phyloP scores from a whole-genome alignment of 352 stramenopile species.

The Stephanocyclus meneghinianus region DNA sequence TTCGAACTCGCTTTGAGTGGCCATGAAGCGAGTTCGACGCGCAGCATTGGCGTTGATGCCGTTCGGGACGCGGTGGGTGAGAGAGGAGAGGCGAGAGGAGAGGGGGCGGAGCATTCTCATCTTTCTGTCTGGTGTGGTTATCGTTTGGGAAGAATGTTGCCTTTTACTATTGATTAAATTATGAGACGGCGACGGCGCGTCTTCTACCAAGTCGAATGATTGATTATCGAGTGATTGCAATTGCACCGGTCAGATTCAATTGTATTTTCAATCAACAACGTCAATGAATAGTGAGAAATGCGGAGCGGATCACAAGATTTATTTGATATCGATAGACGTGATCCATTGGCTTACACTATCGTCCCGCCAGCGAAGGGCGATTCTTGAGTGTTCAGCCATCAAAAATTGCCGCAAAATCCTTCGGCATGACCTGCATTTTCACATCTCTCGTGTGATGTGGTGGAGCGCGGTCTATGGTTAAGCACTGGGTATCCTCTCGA shows the following conservation, averaged over 20 bases:
- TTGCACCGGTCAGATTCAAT: background rate
- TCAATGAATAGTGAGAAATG: background rate
- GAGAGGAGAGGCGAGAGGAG: conserved; percentile 9
- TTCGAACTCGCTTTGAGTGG: conserved; percentile 81
- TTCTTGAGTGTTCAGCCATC: background rate
- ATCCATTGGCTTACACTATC: background rate
- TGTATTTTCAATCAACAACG: conserved; percentile 1
- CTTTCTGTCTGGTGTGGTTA: background rate
- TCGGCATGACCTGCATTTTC: background rate
- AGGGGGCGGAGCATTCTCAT: conserved; percentile 47
- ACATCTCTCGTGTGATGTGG: too few relatives aligned
- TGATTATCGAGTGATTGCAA: background rate
- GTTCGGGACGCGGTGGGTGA: conserved; percentile 12
- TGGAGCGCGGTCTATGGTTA: too few relatives aligned
- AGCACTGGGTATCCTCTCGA: too few relatives aligned
- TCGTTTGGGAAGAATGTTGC: background rate
- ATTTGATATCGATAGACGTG: background rate
- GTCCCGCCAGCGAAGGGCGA: background rate
- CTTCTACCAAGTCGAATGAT: background rate
- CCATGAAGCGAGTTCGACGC: conserved; percentile 47
- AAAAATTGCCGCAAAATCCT: background rate
- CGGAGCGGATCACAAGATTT: background rate
- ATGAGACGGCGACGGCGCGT: background rate
- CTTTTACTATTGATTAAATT: background rate
- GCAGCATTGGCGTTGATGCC: background rate